These are phyloP conservation scores for Xenoacremonium recifei DNA, from an alignment of 2,329 filamentous ascomycete genomes.

Conservation along the genomic window DNA sequence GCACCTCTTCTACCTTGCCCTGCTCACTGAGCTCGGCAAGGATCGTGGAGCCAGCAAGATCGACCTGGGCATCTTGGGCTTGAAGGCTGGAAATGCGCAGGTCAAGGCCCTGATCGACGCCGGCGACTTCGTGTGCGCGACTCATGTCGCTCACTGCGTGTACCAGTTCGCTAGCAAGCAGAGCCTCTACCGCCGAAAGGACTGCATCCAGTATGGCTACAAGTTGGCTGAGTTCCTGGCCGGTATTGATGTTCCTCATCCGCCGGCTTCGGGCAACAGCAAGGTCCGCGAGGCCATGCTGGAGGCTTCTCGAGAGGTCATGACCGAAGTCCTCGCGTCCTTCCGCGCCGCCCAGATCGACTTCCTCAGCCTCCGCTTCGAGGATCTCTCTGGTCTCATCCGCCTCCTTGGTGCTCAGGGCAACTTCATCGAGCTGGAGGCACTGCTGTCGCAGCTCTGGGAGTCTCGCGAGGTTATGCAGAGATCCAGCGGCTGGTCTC, in stretches of 20 bases:
- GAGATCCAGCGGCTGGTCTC: conserved; percentile 18
- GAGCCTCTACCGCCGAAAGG: conserved; percentile 37
- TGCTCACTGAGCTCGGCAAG: conserved; percentile 38
- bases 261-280: conserved; percentile 28
- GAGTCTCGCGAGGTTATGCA: conserved; percentile 18
- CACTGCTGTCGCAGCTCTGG: conserved; percentile 22
- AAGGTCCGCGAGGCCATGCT: conserved; percentile 17
- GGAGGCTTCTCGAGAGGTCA: conserved; percentile 20
- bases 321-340: conserved; percentile 37
- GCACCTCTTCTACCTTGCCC: conserved; percentile 38
- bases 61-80: conserved; percentile 38
- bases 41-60: conserved; percentile 29
- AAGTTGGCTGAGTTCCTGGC: conserved; percentile 44
- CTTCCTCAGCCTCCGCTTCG: conserved; percentile 40
- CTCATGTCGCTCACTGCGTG: conserved; percentile 41
- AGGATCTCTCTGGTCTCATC: conserved; percentile 44
- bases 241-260: conserved; percentile 35
- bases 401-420: conserved; percentile 46
- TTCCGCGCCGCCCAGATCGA: conserved; percentile 42
- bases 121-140: conserved; percentile 38
- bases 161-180: conserved; percentile 42
- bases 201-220: conserved; percentile 42
- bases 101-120: conserved; percentile 37
- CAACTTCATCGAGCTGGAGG: conserved; percentile 45
- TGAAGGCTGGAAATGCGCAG: conserved; percentile 26